A percentile compares a stretch with the other conserved stretches of the same genome.
phyloP scores from a whole-genome alignment of 257 asterid genomes.

The Fraxinus excelsior region DNA sequence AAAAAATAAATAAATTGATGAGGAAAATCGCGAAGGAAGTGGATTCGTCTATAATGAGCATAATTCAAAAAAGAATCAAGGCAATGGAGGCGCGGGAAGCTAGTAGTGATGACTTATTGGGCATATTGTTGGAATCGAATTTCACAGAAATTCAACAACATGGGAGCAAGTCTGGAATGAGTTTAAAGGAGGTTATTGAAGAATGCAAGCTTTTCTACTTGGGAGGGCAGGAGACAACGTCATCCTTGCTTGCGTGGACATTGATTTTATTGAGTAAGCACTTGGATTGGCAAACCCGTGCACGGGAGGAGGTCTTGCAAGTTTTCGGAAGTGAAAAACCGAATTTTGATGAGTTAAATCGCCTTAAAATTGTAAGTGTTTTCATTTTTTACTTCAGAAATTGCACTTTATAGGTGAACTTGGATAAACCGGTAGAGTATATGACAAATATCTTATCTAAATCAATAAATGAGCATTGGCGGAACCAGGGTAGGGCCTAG shows the following conservation, averaged over 20 bases:
- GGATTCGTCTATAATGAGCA: not conserved
- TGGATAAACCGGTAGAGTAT: too few relatives aligned
- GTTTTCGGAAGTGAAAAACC: conserved; percentile 5
- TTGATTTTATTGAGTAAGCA: conserved; percentile 27
- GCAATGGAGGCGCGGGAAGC: not conserved
- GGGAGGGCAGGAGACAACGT: conserved; percentile 34
- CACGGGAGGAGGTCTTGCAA: too few relatives aligned
- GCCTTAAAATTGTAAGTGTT: conserved; percentile 22
- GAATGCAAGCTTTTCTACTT: conserved; percentile 36
- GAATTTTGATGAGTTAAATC: conserved; percentile 17
- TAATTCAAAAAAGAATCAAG: not conserved
- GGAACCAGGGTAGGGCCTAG: too few relatives aligned
- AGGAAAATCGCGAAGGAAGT: too few relatives aligned
- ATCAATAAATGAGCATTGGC: too few relatives aligned
- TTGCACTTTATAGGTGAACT: too few relatives aligned
- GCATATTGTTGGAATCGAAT: not conserved
- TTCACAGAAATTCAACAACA: conserved; percentile 4
- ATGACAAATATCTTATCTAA: too few relatives aligned
- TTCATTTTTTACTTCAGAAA: not conserved
- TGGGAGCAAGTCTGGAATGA: conserved; percentile 30
- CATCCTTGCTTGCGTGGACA: conserved; percentile 31
- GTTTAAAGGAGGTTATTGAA: conserved; percentile 26
- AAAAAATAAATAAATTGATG: too few relatives aligned
- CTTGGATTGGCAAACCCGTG: too few relatives aligned
- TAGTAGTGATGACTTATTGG: not conserved